Evolutionary conservation across 768 basidiomycete species (phyloP), one percentile per base, ranked within the genome.

Genomic region (Tulasnella sp.): DNA sequence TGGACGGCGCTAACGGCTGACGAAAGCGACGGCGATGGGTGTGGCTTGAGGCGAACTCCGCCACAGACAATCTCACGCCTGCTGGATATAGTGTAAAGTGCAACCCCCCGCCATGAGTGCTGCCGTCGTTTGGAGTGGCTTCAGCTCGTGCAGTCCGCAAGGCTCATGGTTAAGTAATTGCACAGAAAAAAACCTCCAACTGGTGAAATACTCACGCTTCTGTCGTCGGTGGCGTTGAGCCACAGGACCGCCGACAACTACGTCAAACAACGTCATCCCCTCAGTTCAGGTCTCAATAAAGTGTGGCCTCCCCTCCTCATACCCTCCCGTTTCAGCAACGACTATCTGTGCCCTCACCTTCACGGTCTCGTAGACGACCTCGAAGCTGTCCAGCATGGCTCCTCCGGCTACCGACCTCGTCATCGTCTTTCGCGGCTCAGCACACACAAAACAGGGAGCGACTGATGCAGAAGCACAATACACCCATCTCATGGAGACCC

Each of bases 391-490:
- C 46, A 80, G 48, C 56, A 80, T 80, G 80, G 88, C 88, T 87
- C 84, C 87, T 10, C 91, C 90, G 19, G 87, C 90, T 78, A 91
- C 93, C 73, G 93, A 95, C 85, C 87, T 94, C 40, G 90, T 95
- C 75, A 86, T 95, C 80, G 87, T 92, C 68, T 94, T 95, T 83
- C 89, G 89, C 71, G 89, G 91, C 0, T 85, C 88, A 1, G 86
- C 87, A 52, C 90, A 92, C 80, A 88, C 88, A 14, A 87, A 89
- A 40, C 88, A 91, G 81, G 90, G 92, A 73, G 89, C 90, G 1
- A 85, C 87, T 8, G 91, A 90, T 81, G 91, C 93, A 3, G 89
- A 92, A 82, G 87, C 88, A 44, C 93, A 95, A 81, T 96, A 95
- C 84, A 85, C 86, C 19, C 86, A 88, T 9, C 88, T 97, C 56